Conservation (phyloP, 139 green algal genomes). For the Parachlorella kessleri region DNA sequence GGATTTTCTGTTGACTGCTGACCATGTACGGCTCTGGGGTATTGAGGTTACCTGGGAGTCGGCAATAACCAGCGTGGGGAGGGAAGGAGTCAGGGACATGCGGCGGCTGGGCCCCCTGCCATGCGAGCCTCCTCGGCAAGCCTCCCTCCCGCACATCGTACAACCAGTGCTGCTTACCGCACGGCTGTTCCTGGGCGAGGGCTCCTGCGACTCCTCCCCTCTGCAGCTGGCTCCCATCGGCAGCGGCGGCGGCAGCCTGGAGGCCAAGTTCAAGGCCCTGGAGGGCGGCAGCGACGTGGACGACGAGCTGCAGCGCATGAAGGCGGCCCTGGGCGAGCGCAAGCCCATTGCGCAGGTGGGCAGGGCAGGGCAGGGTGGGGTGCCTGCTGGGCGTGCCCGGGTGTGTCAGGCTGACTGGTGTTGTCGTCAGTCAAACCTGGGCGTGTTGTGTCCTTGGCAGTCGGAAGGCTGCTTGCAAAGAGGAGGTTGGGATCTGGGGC, state of each 20-base stretch:
- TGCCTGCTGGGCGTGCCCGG: too few relatives aligned
- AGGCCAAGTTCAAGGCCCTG: conserved; percentile 82
- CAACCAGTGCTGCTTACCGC: too few relatives aligned
- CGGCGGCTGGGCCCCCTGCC: too few relatives aligned
- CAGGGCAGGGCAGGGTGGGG: too few relatives aligned
- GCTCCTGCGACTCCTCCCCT: neutral
- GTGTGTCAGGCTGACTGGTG: too few relatives aligned
- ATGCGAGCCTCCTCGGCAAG: neutral
- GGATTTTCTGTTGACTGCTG: neutral
- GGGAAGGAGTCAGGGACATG: neutral
- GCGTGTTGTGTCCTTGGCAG: too few relatives aligned
- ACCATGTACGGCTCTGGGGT: neutral
- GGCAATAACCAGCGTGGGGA: neutral
- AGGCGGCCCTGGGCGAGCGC: conserved; percentile 55
- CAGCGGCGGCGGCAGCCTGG: too few relatives aligned
- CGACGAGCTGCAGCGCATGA: conserved; percentile 88
- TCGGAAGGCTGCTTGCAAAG: too few relatives aligned
- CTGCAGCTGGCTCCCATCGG: conserved; percentile 62
- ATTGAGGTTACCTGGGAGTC: neutral
- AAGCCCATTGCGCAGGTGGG: too few relatives aligned
- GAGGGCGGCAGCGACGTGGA: conserved; percentile 89
- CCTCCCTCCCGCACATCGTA: neutral
- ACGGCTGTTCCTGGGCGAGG: too few relatives aligned
- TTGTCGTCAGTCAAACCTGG: too few relatives aligned
- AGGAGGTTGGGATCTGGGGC: too few relatives aligned